Percentiles rank a stretch among this genome's conserved stretches.
These are phyloP conservation scores for Oryza glaberrima DNA, from an alignment of 176 grass and related monocot genomes.

Conservation along the genomic window DNA sequence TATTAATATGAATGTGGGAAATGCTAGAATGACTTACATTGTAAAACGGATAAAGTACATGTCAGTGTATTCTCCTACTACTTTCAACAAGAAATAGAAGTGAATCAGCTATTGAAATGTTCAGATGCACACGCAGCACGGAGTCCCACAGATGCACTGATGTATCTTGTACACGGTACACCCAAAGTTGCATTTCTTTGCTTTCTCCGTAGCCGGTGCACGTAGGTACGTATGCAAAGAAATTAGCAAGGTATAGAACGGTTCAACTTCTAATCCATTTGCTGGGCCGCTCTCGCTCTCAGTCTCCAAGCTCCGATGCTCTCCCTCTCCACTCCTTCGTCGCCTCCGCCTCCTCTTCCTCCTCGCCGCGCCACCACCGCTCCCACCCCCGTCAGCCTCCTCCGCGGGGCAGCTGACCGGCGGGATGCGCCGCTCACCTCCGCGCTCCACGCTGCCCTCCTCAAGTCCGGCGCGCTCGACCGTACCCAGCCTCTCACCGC, in stretches of 20 bases:
- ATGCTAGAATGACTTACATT: no score
- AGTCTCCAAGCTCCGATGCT: slow-evolving; percentile 20
- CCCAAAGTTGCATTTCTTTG: not conserved
- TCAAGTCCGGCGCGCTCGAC: slow-evolving; percentile 52
- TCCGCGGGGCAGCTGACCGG: slow-evolving; percentile 39
- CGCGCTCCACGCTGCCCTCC: slow-evolving; percentile 48
- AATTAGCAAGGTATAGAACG: not conserved
- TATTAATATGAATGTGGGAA: no score
- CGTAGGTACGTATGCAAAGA: not conserved
- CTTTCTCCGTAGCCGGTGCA: not conserved
- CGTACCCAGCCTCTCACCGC: slow-evolving; percentile 21
- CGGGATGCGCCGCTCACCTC: slow-evolving; percentile 20
- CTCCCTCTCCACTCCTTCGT: slow-evolving; percentile 17
- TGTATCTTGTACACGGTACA: not conserved
- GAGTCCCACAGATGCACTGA: not conserved
- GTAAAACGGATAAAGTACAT: not conserved
- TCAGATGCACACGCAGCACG: not conserved
- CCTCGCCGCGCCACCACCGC: not conserved
- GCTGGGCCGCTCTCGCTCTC: not conserved
- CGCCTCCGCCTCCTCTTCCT: not conserved
- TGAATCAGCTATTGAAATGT: slow-evolving; percentile 20
- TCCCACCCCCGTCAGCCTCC: slow-evolving; percentile 37
- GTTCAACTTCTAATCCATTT: not conserved
- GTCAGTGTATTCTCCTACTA: not conserved
- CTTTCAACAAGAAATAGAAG: slow-evolving; percentile 16